Evolutionary conservation across 1,284 basidiomycete genomes (phyloP).

Genomic region (Ceratobasidium sp.): DNA sequence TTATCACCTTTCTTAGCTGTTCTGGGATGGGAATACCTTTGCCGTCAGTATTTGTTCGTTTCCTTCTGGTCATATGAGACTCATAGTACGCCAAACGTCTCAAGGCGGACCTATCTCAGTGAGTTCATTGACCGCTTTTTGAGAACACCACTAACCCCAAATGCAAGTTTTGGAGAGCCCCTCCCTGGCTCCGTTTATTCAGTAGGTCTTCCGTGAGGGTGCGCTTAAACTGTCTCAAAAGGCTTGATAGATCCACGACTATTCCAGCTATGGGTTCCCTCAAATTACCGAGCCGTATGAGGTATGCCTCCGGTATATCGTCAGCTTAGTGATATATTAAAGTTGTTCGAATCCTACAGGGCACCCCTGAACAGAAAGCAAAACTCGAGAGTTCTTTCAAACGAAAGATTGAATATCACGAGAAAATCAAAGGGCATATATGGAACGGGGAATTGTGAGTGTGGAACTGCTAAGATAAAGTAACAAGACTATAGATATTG

Average conservation of each 20-base stretch:
- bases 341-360: background rate
- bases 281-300: conserved; percentile 48
- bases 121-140: background rate
- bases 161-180: conserved; percentile 40
- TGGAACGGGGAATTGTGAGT: conserved; percentile 54
- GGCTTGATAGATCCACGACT: conserved; percentile 50
- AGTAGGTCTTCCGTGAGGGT: background rate
- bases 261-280: conserved; percentile 53
- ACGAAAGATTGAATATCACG: conserved; percentile 48
- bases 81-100: background rate
- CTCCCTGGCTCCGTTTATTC: conserved; percentile 53
- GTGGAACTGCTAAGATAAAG: too few species aligned
- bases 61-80: background rate
- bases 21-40: conserved; percentile 52
- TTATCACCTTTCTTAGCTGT: conserved; percentile 40
- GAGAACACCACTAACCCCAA: background rate
- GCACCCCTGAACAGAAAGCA: conserved; percentile 47
- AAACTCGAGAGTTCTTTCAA: conserved; percentile 46
- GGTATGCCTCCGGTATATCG: conserved; percentile 35
- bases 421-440: conserved; percentile 44
- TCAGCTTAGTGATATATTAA: background rate
- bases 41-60: conserved; percentile 44
- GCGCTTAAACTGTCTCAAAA: background rate
- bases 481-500: too few species aligned
- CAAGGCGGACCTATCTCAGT: conserved; percentile 40